Percentiles rank a stretch among this genome's conserved stretches.
phyloP scores from a whole-genome alignment of 208 protist genomes.

The Leishmania tarentolae region DNA sequence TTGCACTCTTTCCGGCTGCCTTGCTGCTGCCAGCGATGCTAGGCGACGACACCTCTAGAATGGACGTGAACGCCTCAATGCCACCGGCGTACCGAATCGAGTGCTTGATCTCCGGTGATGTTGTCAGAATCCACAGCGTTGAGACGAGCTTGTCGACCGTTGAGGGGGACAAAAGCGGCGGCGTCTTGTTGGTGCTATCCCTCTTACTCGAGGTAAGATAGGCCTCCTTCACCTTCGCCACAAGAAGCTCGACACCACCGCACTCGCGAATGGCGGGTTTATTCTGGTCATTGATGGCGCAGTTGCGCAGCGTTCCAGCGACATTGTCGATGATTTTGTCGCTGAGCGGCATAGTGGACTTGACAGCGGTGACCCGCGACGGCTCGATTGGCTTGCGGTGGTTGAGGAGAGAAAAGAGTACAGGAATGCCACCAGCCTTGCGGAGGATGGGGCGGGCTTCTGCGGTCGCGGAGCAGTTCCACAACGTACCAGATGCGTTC shows the following conservation, averaged over 20 bases:
- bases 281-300: constrained; percentile 93
- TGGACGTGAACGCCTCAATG: constrained; percentile 66
- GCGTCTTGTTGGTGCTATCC: constrained; percentile 1
- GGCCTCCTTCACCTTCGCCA: constrained; percentile 62
- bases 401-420: constrained; percentile 75
- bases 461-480: constrained; percentile 91
- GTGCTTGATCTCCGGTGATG: constrained; percentile 91
- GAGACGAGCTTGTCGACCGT: constrained; percentile 90
- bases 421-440: constrained; percentile 81
- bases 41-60: constrained; percentile 68
- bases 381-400: constrained; percentile 39
- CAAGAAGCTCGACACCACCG: constrained; percentile 81
- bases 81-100: constrained; percentile 74
- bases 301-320: constrained; percentile 90
- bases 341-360: constrained; percentile 35
- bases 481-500: constrained; percentile 91
- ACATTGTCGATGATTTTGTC: constrained; percentile 92
- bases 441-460: constrained; percentile 86
- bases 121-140: constrained; percentile 92
- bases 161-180: constrained; percentile 32
- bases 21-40: constrained; percentile 41
- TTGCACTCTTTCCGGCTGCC: constrained; percentile 11
- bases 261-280: constrained; percentile 87
- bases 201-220: constrained; percentile 22
- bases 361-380: constrained; percentile 5